Conservation (phyloP, 2,329 filamentous ascomycete species). For the Verticillium isaacii region DNA sequence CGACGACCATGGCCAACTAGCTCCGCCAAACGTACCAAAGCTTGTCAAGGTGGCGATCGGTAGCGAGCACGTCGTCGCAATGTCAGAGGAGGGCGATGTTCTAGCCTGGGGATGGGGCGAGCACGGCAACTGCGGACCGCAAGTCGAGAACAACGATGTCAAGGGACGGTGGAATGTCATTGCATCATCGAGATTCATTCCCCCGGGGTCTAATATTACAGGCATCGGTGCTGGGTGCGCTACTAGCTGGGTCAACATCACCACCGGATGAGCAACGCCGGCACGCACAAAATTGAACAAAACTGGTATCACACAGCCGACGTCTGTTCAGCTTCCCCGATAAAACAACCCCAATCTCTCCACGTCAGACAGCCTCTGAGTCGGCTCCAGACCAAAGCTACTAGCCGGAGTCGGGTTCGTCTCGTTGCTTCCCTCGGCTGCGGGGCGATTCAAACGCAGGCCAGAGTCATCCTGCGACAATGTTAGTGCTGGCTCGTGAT, state of each 20-base stretch:
- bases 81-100: slow-evolving; percentile 61
- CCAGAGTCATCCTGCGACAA: slow-evolving; percentile 34
- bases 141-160: slow-evolving; percentile 59
- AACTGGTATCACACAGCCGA: slow-evolving; percentile 26
- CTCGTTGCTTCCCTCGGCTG: slow-evolving; percentile 19
- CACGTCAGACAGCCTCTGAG: slow-evolving; percentile 68
- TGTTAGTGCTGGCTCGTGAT: slow-evolving; percentile 19
- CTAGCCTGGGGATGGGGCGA: slow-evolving; percentile 95
- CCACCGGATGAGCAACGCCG: slow-evolving; percentile 15
- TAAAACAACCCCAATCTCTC: slow-evolving; percentile 38
- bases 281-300: neutral
- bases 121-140: slow-evolving; percentile 88
- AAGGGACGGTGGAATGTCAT: slow-evolving; percentile 67
- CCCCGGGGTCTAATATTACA: slow-evolving; percentile 46
- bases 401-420: slow-evolving; percentile 18
- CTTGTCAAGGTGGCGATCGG: slow-evolving; percentile 68
- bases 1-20: slow-evolving; percentile 78
- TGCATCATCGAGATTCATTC: slow-evolving; percentile 50
- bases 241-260: slow-evolving; percentile 72
- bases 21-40: slow-evolving; percentile 55
- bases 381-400: slow-evolving; percentile 53
- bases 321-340: slow-evolving; percentile 17
- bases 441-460: slow-evolving; percentile 35
- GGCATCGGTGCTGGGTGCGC: slow-evolving; percentile 81
- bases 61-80: slow-evolving; percentile 82